A percentile compares a stretch with the other conserved stretches of the same genome.
Evolutionary conservation across 176 grass and related monocot species (phyloP).

Genomic region (Eragrostis curvula): DNA sequence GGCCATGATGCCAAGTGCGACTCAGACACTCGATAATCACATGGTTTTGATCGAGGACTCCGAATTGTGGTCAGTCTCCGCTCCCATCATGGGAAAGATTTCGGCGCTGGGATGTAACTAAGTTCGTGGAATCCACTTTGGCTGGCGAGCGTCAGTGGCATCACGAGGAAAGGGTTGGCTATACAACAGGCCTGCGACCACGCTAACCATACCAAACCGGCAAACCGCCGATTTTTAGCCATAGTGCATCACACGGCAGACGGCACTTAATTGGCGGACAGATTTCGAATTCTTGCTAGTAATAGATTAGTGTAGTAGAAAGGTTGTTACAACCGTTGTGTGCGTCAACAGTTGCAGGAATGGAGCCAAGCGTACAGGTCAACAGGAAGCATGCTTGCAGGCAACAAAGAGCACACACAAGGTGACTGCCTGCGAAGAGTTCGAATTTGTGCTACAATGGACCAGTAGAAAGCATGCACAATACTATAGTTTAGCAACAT

Average conservation of each 20-base stretch:
- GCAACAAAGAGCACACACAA: not conserved
- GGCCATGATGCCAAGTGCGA: not conserved
- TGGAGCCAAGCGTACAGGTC: not conserved
- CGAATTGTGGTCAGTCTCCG: not conserved
- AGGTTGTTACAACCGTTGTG: no score
- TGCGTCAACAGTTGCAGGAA: not conserved
- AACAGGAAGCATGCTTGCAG: not conserved
- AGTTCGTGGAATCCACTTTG: slow-evolving; percentile 14
- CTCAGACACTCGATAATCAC: not conserved
- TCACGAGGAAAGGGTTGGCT: not conserved
- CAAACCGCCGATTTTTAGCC: not conserved
- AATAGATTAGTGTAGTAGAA: not conserved
- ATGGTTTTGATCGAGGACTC: not conserved
- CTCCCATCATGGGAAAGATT: not conserved
- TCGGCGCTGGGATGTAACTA: not conserved
- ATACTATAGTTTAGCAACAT: no score
- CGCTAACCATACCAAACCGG: no score
- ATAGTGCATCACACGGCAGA: slow-evolving; percentile 27
- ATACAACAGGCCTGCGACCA: not conserved
- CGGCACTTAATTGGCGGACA: not conserved
- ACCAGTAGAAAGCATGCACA: no score
- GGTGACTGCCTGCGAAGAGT: no score
- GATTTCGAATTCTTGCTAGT: not conserved
- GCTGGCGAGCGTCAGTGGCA: not conserved
- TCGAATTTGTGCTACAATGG: no score